Evolutionary conservation across 441 rosid species (phyloP).

Genomic region (Gossypium schwendimanii): DNA sequence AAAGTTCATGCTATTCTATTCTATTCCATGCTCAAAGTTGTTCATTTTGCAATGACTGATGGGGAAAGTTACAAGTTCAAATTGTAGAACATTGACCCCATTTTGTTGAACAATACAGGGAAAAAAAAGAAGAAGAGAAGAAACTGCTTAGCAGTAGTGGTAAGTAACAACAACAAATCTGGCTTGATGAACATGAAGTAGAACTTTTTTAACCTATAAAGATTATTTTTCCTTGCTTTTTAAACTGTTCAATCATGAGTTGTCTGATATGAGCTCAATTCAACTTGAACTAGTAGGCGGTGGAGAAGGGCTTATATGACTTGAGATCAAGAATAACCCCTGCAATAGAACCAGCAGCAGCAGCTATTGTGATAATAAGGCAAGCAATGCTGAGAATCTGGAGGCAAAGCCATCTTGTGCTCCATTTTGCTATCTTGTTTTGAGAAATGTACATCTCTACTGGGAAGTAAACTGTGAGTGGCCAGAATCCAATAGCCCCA

Average conservation of each 20-base stretch:
- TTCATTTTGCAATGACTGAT: slow-evolving; percentile 17
- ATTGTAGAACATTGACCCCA: slow-evolving; percentile 9
- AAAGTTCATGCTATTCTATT: background rate
- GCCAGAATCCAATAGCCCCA: slow-evolving; percentile 87
- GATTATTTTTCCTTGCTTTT: background rate
- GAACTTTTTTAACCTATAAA: slow-evolving; percentile 7
- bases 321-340: slow-evolving; percentile 56
- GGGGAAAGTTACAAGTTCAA: slow-evolving; percentile 19
- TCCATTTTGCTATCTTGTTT: slow-evolving; percentile 63
- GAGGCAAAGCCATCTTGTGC: slow-evolving; percentile 62
- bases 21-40: background rate
- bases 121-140: background rate
- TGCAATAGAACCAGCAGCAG: slow-evolving; percentile 72
- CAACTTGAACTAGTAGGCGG: slow-evolving; percentile 28
- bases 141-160: slow-evolving; percentile 4
- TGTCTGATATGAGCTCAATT: background rate
- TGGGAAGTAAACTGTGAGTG: slow-evolving; percentile 75
- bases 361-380: slow-evolving; percentile 50
- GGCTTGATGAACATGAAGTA: slow-evolving; percentile 14
- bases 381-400: slow-evolving; percentile 59
- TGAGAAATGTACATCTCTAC: slow-evolving; percentile 76
- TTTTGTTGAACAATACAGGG: background rate
- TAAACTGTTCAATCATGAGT: background rate
- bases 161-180: background rate
- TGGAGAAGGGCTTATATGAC: slow-evolving; percentile 55